Evolutionary conservation across 495 filamentous ascomycete genomes (phyloP), one percentile per base, ranked within the genome.

Genomic region (Hypoxylon fuscum): DNA sequence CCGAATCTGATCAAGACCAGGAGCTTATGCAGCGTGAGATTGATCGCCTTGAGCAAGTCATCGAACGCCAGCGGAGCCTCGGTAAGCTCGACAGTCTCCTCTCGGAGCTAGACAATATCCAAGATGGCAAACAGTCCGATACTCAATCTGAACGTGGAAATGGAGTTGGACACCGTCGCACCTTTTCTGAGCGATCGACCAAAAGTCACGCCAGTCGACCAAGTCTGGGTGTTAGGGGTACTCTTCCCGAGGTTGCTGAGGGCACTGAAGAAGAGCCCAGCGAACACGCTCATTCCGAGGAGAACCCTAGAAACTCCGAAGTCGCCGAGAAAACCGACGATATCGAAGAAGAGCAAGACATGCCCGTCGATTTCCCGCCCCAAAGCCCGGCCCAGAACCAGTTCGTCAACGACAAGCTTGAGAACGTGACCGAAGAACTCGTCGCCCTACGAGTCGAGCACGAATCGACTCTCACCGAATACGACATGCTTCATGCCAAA

Each of bases 21-120:
- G 95, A 98, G 69, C 72, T 96, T 53, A 96, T 98, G 93, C 92
- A 97, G 75, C 89, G 93, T 21, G 95, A 99, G 71, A 90, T 99
- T 66, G 88, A 96, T 72, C 87, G 94, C 32, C 79, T 99, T 29
- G 94, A 97, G 72, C 91, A 97, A 75, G 92, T 98, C 18, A 85
- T 99, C 45, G 94, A 98, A 69, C 91, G 96, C 43, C 95, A 99
- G 70, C 84, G 96, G 35, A 96, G 92, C 70, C 84, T 99, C 34
- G 93, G 95, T 11, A 96, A 96, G 71, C 84, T 99, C 18, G 96
- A 99, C 70, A 92, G 88, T 60, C 81, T 98, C 8, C 84, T 99
- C 2, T 87, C 94, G 68, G 94, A 98, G 64, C 84, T 97, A 5
- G 95, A 98, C 68, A 82, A 90, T 63, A 83, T 93, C 48, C 88